Base-by-base conservation (phyloP, 768 basidiomycete species). In the Mycena rebaudengoi region DNA sequence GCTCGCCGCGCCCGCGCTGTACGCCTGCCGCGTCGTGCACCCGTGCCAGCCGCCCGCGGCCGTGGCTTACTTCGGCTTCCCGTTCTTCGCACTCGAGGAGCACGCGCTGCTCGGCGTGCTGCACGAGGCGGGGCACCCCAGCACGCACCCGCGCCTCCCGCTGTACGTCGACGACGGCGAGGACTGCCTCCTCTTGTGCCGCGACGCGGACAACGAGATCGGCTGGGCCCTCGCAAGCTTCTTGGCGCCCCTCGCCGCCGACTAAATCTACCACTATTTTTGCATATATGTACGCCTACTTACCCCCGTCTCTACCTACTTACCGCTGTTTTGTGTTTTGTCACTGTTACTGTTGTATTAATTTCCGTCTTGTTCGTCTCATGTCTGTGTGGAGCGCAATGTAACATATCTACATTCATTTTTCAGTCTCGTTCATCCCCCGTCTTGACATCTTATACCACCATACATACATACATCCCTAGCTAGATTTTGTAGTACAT, bases 151-250 rank as follows among this genome's bases (percentile, higher is more conserved):
- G 5, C 86, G 91, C 68, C 77, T 95, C 40, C 93, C 93, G 3
- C 71, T 95, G 58, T 88, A 89, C 68, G 90, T 94, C 50, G 92
- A 94, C 67, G 84, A 86, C 55, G 85, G 85, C 1, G 92, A 92
- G 66, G 93, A 94, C 68, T 94, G 92, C 76, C 76, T 95, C 64
- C 76, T 95, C 54, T 82, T 94, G 25, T 91, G 89, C 64, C 79
- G 91, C 41, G 86, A 90, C 73, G 74, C 70, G 32, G 57, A 64
- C 5, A 84, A 85, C 12, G 80, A 83, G 11, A 82, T 94, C 18
- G 92, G 92, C 0, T 94, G 93, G 93, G 89, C 89, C 4, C 74
- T 95, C 64, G 92, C 92, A 33, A 94, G 92, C 73, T 95, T 93
- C 76, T 74, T 94, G 73, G 82, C 89, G 26, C 91, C 91, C 20